Conservation (phyloP, 768 basidiomycete species). For the Ephemerocybe angulata region DNA sequence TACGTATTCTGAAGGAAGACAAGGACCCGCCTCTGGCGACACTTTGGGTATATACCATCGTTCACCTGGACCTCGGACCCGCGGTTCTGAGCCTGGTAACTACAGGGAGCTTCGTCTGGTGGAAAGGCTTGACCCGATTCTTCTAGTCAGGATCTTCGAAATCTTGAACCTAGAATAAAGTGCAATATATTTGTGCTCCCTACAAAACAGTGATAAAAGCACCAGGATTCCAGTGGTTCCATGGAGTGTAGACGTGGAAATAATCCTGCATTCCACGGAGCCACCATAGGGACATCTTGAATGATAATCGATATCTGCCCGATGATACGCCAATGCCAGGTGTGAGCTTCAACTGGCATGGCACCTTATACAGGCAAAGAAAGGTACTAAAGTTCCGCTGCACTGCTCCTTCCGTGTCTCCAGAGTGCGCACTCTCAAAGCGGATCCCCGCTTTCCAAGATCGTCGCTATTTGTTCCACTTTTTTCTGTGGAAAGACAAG, state of each 20-base stretch:
- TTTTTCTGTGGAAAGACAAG: slow-evolving; percentile 18
- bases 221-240: background rate
- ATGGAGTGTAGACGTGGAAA: background rate
- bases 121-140: slow-evolving; percentile 50
- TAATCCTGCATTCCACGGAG: background rate
- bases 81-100: slow-evolving; percentile 53
- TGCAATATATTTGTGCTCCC: background rate
- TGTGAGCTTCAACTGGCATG: slow-evolving; percentile 55
- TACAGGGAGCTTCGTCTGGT: slow-evolving; percentile 60
- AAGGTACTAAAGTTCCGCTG: background rate
- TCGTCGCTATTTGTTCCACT: slow-evolving; percentile 20
- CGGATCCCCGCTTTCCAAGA: slow-evolving; percentile 12
- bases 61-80: slow-evolving; percentile 64
- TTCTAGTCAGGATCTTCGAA: slow-evolving; percentile 15
- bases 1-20: background rate
- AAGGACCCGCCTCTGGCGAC: slow-evolving; percentile 78
- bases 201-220: background rate
- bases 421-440: slow-evolving; percentile 2
- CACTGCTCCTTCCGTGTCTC: background rate
- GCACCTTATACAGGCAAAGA: slow-evolving; percentile 76
- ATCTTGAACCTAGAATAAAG: background rate
- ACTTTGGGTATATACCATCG: slow-evolving; percentile 70
- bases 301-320: slow-evolving; percentile 53
- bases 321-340: slow-evolving; percentile 71
- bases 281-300: background rate